Evolutionary conservation across 2,329 filamentous ascomycete species (phyloP), one percentile per base, ranked within the genome.

Genomic region (Cercospora sojina): DNA sequence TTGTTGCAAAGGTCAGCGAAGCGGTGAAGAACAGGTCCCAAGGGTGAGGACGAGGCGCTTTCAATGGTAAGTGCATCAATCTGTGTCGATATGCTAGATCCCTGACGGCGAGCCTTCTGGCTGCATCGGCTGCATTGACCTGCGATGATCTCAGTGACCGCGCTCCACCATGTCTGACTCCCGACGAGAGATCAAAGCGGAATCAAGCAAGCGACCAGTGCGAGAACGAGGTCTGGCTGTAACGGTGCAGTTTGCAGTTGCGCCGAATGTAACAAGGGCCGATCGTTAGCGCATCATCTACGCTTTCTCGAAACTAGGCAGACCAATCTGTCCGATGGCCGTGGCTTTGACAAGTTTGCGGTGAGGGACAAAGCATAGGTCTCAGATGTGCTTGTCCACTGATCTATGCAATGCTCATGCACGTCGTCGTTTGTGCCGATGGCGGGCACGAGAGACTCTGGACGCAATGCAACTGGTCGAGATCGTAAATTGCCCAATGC

Each of bases 341-440:
- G 61, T 43, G 4, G 35, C 31, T 20, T 18, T 27, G 23, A 29
- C 60, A 63, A 70, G 71, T 72, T 74, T 74, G 73, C 73, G 71
- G 71, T 74, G 72, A 71, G 68, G 65, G 63, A 74, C 72, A 74
- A 73, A 72, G 72, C 71, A 67, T 64, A 57, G 67, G 64, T 69
- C 66, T 71, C 65, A 66, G 64, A 70, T 66, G 64, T 62, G 65
- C 64, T 69, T 69, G 64, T 43, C 62, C 64, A 58, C 55, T 62
- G 58, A 49, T 63, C 62, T 63, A 60, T 63, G 65, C 65, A 64
- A 49, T 60, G 62, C 59, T 29, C 61, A 69, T 65, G 64, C 67
- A 67, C 20, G 60, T 41, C 67, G 53, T 66, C 67, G 67, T 69
- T 69, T 69, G 67, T 64, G 59, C 62, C 60, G 64, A 64, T 60